Conservation (phyloP, 2,329 filamentous ascomycete species). For the Seiridium cupressi region DNA sequence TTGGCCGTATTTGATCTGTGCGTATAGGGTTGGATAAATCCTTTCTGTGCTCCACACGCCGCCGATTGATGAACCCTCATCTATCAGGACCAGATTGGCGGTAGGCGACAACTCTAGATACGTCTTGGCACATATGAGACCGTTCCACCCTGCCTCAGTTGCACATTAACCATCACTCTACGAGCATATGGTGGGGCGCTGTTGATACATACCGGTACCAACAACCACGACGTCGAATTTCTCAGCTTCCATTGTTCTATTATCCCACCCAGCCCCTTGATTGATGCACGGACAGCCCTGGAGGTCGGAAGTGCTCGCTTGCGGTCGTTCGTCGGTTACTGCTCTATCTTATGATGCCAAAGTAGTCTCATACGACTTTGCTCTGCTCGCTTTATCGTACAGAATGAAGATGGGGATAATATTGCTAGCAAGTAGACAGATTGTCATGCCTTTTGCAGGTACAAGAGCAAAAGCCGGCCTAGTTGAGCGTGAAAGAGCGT, state of each 20-base stretch:
- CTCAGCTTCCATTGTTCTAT: background rate
- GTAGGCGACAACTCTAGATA: conserved; percentile 22
- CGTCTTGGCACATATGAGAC: conserved; percentile 24
- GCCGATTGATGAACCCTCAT: conserved; percentile 20
- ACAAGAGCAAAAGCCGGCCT: no score
- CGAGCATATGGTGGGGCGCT: no score
- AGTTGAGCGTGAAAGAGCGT: no score
- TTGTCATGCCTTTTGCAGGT: no score
- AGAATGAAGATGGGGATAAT: no score
- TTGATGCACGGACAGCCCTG: background rate
- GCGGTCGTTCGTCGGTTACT: no score
- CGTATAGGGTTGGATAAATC: conserved; percentile 27
- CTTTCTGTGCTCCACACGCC: conserved; percentile 24
- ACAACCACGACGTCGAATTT: background rate
- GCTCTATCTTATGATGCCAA: no score
- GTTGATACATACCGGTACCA: background rate
- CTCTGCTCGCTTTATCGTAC: no score
- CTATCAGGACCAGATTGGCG: conserved; percentile 22
- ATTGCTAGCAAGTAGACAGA: no score
- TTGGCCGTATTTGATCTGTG: conserved; percentile 29
- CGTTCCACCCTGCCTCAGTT: conserved; percentile 21
- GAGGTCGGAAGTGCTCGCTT: background rate
- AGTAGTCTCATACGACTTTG: no score
- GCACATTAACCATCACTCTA: no score
- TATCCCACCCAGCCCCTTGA: background rate